phyloP scores from a whole-genome alignment of 1,284 basidiomycete genomes.

The Rhodotorula sp. region DNA sequence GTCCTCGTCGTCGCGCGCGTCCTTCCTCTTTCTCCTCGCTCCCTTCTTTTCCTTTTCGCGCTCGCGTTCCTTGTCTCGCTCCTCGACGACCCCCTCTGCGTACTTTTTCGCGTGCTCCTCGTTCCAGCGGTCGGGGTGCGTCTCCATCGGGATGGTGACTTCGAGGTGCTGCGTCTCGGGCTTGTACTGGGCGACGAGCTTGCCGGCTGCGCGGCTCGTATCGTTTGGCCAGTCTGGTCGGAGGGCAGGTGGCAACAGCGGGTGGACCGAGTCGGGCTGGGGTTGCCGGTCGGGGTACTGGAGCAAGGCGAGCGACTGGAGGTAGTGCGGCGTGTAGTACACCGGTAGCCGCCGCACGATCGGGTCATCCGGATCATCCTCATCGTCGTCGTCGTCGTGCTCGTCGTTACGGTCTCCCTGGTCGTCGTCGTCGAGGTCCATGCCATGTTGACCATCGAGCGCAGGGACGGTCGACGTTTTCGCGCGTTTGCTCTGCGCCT shows the following conservation, averaged over 20 bases:
- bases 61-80: slow-evolving; percentile 30
- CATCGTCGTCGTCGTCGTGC: slow-evolving; percentile 3
- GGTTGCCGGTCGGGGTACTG: slow-evolving; percentile 47
- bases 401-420: not conserved
- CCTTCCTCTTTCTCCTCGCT: slow-evolving; percentile 18
- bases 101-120: slow-evolving; percentile 42
- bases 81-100: slow-evolving; percentile 41
- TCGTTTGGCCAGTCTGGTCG: slow-evolving; percentile 39
- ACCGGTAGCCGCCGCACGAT: slow-evolving; percentile 42
- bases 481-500: not conserved
- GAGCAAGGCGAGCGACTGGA: slow-evolving; percentile 42
- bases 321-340: slow-evolving; percentile 41
- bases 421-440: not conserved
- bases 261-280: slow-evolving; percentile 40
- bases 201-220: slow-evolving; percentile 12
- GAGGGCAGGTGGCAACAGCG: slow-evolving; percentile 44
- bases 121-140: slow-evolving; percentile 42
- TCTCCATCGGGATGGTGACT: slow-evolving; percentile 45
- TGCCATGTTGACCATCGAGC: not conserved
- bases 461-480: not conserved
- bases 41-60: slow-evolving; percentile 22
- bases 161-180: slow-evolving; percentile 44
- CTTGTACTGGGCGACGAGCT: slow-evolving; percentile 43
- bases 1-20: slow-evolving; percentile 30
- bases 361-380: slow-evolving; percentile 35